Conservation (phyloP, 2,329 filamentous ascomycete genomes). For the Fusarium sp. region DNA sequence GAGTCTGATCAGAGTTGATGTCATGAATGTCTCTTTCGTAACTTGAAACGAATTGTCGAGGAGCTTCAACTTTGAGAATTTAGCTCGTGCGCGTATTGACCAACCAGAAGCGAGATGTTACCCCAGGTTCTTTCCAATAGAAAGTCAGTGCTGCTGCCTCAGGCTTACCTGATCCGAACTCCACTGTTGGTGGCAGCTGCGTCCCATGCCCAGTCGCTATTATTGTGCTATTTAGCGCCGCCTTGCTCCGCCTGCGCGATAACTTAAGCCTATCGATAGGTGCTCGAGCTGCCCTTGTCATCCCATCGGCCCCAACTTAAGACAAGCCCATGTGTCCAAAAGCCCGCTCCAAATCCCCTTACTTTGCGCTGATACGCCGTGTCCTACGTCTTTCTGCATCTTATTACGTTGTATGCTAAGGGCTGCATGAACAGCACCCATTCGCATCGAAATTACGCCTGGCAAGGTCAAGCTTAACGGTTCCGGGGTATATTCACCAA, state of each 20-base stretch:
- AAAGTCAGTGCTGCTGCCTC: constrained; percentile 11
- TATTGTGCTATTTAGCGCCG: constrained; percentile 2
- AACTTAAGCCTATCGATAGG: not conserved
- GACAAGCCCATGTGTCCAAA: constrained; percentile 28
- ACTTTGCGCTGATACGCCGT: constrained; percentile 32
- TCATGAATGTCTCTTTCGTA: not conserved
- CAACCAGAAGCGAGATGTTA: constrained; percentile 27
- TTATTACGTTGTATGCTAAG: constrained; percentile 27
- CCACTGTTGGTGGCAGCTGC: not conserved
- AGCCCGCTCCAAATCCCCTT: constrained; percentile 22
- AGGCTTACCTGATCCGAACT: constrained; percentile 11
- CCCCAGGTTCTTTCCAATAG: constrained; percentile 20
- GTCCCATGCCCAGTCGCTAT: not conserved
- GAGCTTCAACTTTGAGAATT: constrained; percentile 18
- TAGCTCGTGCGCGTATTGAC: constrained; percentile 7
- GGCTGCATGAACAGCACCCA: constrained; percentile 30
- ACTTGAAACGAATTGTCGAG: not conserved
- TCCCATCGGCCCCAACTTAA: constrained; percentile 9
- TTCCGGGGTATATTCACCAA: constrained; percentile 11
- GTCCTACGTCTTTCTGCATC: constrained; percentile 27
- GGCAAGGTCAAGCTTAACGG: constrained; percentile 15
- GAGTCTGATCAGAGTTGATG: not conserved
- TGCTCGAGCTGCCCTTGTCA: constrained; percentile 5
- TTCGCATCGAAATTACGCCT: constrained; percentile 33
- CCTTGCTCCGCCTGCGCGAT: constrained; percentile 1